phyloP scores from a whole-genome alignment of 768 basidiomycete genomes.

The Nidularia pulvinata region DNA sequence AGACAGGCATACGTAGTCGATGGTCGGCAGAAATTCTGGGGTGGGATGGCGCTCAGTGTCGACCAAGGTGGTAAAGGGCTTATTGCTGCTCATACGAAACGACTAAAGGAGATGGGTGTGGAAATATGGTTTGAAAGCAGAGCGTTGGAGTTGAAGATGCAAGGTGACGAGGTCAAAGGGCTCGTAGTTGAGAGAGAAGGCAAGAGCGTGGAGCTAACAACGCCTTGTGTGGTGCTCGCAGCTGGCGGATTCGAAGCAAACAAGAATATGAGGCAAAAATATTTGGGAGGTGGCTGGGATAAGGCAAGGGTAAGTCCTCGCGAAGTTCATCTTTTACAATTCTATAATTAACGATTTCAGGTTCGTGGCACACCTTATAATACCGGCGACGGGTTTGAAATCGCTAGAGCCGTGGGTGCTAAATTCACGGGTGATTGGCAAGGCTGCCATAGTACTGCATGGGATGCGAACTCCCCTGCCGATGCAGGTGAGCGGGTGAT shows the following conservation, averaged over 20 bases:
- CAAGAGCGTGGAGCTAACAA: constrained; percentile 27
- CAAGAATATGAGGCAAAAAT: constrained; percentile 42
- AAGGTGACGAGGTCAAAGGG: constrained; percentile 40
- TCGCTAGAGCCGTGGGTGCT: constrained; percentile 52
- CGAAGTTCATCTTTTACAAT: background rate
- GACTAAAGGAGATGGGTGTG: constrained; percentile 48
- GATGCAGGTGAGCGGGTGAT: constrained; percentile 53
- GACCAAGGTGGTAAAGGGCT: constrained; percentile 70
- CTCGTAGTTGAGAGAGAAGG: constrained; percentile 40
- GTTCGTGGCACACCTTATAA: constrained; percentile 75
- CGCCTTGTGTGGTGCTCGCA: constrained; percentile 55
- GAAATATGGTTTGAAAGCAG: constrained; percentile 58
- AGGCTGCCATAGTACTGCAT: constrained; percentile 73
- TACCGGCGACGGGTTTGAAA: constrained; percentile 59
- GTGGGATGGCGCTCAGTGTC: constrained; percentile 63
- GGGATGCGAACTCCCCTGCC: constrained; percentile 61
- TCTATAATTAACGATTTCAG: constrained; percentile 22
- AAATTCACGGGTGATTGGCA: constrained; percentile 63
- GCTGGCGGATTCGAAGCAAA: constrained; percentile 70
- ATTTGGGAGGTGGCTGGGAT: constrained; percentile 62
- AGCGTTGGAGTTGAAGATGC: constrained; percentile 35
- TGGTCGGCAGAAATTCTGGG: constrained; percentile 70
- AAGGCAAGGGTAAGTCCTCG: constrained; percentile 44
- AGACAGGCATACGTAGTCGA: constrained; percentile 68
- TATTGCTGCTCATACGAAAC: constrained; percentile 51